A percentile compares a stretch with the other conserved stretches of the same genome.
Conservation (phyloP, 768 basidiomycete species). For the Sistotremastrum niveocremeum region DNA sequence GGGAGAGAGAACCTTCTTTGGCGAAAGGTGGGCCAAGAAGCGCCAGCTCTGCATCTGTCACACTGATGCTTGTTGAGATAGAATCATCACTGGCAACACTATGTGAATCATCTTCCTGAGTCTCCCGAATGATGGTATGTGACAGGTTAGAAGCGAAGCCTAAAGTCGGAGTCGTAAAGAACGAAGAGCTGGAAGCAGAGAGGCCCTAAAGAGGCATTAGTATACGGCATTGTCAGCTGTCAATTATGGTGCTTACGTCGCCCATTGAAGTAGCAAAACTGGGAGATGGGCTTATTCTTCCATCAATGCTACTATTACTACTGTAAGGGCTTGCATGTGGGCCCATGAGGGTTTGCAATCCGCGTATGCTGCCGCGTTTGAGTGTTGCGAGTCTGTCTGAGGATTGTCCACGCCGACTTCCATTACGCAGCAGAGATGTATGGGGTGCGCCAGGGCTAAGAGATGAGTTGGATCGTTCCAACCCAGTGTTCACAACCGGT, state of each 20-base stretch:
- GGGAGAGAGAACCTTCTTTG: conserved; percentile 91
- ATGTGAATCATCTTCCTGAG: conserved; percentile 78
- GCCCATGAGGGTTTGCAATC: conserved; percentile 66
- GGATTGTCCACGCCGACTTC: conserved; percentile 54
- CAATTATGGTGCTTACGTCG: conserved; percentile 39
- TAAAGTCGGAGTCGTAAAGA: conserved; percentile 63
- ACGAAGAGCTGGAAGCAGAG: conserved; percentile 52
- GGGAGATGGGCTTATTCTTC: conserved; percentile 87
- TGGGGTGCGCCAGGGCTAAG: conserved; percentile 36
- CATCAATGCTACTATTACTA: conserved; percentile 72
- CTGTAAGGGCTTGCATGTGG: conserved; percentile 72
- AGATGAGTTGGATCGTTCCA: conserved; percentile 39
- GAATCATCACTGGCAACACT: conserved; percentile 55
- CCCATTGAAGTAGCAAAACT: conserved; percentile 84
- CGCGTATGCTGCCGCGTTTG: conserved; percentile 88
- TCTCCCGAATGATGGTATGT: conserved; percentile 90
- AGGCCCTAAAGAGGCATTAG: conserved; percentile 26
- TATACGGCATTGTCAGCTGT: background rate
- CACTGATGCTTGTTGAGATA: conserved; percentile 62
- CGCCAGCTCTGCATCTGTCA: conserved; percentile 91
- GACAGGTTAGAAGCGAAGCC: conserved; percentile 95
- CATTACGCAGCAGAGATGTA: conserved; percentile 41
- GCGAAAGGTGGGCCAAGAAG: conserved; percentile 96
- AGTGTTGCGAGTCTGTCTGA: conserved; percentile 55
- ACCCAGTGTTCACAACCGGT: conserved; percentile 39